A percentile compares a stretch with the other conserved stretches of the same genome.
Conservation (phyloP, 2,329 filamentous ascomycete genomes). For the Monilinia fructicola region DNA sequence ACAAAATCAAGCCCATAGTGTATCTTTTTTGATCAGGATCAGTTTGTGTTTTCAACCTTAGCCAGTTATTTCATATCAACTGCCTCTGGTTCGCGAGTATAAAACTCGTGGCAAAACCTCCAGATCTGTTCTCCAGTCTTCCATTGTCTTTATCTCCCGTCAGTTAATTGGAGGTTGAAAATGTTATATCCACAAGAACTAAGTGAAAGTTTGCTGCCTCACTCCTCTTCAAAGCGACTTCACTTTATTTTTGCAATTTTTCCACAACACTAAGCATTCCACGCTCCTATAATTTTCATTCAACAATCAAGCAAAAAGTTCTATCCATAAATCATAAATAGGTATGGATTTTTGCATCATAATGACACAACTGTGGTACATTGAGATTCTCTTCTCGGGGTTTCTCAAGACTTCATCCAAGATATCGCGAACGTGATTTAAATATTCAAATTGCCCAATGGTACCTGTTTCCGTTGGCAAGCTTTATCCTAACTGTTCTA, state of each 20-base stretch:
- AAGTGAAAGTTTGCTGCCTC: neutral
- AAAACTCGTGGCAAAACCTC: neutral
- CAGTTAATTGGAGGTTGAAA: neutral
- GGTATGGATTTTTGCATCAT: neutral
- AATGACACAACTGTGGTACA: neutral
- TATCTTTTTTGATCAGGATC: neutral
- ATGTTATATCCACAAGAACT: neutral
- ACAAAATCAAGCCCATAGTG: neutral
- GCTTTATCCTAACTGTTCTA: neutral
- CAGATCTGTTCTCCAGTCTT: neutral
- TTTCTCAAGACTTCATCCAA: neutral
- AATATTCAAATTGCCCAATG: neutral
- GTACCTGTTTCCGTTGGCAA: constrained; percentile 15
- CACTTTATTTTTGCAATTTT: neutral
- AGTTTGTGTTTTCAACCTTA: neutral
- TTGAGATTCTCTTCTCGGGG: neutral
- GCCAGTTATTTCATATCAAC: neutral
- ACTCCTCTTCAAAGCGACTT: neutral
- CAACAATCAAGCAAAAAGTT: neutral
- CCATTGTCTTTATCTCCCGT: neutral
- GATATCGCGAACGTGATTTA: neutral
- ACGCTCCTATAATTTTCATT: neutral
- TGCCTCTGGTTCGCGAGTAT: neutral
- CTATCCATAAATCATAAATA: neutral
- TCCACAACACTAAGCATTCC: neutral